phyloP scores from a whole-genome alignment of 495 filamentous ascomycete genomes.

The Physcia stellaris region DNA sequence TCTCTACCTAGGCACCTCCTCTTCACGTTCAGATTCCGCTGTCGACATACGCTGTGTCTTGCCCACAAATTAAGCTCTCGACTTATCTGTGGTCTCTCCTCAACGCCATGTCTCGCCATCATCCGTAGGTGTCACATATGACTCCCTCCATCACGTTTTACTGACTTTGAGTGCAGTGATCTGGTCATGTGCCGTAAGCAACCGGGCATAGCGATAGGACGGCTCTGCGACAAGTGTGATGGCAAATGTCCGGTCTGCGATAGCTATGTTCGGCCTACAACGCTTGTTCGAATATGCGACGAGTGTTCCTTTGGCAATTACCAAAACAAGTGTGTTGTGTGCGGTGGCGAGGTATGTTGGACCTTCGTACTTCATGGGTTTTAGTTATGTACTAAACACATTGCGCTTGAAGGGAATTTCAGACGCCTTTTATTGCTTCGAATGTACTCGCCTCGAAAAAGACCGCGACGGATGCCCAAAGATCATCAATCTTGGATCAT shows the following conservation, averaged over 20 bases:
- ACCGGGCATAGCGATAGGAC: conserved; percentile 93
- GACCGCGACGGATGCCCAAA: conserved; percentile 97
- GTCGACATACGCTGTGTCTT: too few species aligned
- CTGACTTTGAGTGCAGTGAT: conserved; percentile 41
- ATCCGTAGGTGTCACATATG: conserved; percentile 48
- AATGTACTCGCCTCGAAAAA: conserved; percentile 94
- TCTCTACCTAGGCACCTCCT: too few species aligned
- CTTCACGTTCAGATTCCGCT: too few species aligned
- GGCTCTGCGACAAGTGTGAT: conserved; percentile 99
- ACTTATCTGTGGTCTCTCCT: too few species aligned
- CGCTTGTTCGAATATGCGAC: conserved; percentile 94
- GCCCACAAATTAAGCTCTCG: too few species aligned
- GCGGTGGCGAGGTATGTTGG: conserved; percentile 64
- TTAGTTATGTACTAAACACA: neutral
- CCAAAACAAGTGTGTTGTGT: conserved; percentile 99
- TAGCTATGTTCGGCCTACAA: conserved; percentile 95
- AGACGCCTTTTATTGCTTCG: conserved; percentile 99
- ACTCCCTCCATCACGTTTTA: conserved; percentile 19
- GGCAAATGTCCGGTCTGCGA: conserved; percentile 99
- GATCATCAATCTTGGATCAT: conserved; percentile 96
- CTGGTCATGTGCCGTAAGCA: conserved; percentile 99
- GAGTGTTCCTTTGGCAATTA: conserved; percentile 99
- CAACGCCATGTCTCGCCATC: conserved; percentile 58
- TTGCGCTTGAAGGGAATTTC: conserved; percentile 86
- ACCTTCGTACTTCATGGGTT: neutral